A percentile compares a stretch with the other conserved stretches of the same genome.
Conservation (phyloP, 2,329 filamentous ascomycete genomes). For the Phaeophleospora eucalypticola region DNA sequence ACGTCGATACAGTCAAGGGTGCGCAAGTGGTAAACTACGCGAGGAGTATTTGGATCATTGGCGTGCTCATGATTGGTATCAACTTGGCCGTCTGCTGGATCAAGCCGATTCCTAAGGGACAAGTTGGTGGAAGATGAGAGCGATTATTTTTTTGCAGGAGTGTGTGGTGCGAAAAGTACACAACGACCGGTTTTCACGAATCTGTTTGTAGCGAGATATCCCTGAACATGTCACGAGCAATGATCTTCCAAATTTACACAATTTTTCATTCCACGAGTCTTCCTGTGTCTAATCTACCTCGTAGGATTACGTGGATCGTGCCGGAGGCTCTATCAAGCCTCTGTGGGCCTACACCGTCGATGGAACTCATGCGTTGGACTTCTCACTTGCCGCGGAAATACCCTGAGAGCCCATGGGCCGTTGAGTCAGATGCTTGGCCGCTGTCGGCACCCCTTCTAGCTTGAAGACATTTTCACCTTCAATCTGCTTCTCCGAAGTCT, state of each 20-base stretch:
- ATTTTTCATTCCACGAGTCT: neutral
- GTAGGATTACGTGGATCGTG: no score
- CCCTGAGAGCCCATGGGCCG: no score
- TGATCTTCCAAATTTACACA: no score
- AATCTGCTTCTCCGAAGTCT: conserved; percentile 46
- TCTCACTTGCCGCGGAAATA: no score
- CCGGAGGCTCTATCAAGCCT: no score
- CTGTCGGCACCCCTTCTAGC: neutral
- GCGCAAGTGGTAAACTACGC: conserved; percentile 37
- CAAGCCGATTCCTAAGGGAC: conserved; percentile 52
- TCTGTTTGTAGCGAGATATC: neutral
- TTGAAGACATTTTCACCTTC: neutral
- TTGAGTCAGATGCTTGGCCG: neutral
- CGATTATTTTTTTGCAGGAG: no score
- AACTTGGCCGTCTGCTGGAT: conserved; percentile 66
- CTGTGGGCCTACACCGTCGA: no score
- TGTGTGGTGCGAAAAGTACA: no score
- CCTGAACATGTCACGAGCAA: no score
- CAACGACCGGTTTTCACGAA: no score
- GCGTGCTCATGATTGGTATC: conserved; percentile 66
- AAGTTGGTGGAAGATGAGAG: conserved; percentile 43
- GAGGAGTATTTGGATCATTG: conserved; percentile 76
- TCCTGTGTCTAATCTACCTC: neutral
- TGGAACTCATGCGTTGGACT: no score
- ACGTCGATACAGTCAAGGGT: conserved; percentile 5